Evolutionary conservation across 805 yeast species (phyloP).

Genomic region (Lachancea fermentati): DNA sequence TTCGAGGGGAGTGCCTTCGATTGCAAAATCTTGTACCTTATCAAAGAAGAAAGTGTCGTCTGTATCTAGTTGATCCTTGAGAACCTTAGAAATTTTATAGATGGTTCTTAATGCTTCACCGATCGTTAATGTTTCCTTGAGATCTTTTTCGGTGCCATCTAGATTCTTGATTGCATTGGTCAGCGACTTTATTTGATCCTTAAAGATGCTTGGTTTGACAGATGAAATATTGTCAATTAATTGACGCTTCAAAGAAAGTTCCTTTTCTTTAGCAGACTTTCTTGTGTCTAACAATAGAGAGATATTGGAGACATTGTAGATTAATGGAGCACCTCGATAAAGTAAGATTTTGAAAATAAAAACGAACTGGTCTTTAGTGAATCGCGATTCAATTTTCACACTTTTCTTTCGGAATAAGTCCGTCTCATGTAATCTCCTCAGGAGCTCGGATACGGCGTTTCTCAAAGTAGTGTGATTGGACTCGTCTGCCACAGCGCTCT

Average conservation of each 20-base stretch:
- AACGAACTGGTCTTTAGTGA: constrained; percentile 45
- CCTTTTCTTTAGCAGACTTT: constrained; percentile 29
- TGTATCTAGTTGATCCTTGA: constrained; percentile 44
- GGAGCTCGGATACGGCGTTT: constrained; percentile 59
- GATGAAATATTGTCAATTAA: constrained; percentile 54
- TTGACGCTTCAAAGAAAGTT: constrained; percentile 37
- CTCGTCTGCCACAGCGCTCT: constrained; percentile 47
- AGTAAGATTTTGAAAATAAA: constrained; percentile 51
- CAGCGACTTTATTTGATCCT: constrained; percentile 50
- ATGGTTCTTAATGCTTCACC: constrained; percentile 51
- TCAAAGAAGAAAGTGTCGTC: constrained; percentile 38
- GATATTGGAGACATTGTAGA: constrained; percentile 63
- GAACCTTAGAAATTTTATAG: constrained; percentile 49
- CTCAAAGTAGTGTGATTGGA: constrained; percentile 55
- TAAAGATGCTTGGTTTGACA: constrained; percentile 58
- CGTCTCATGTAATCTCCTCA: constrained; percentile 48
- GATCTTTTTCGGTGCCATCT: constrained; percentile 15
- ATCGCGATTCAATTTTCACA: constrained; percentile 27
- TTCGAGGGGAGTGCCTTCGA: constrained; percentile 50
- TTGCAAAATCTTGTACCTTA: constrained; percentile 41
- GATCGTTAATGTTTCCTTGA: constrained; percentile 17
- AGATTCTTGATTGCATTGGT: constrained; percentile 31
- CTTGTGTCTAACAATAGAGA: constrained; percentile 40
- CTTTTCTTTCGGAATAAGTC: constrained; percentile 39
- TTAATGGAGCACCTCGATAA: constrained; percentile 53